Evolutionary conservation across 768 basidiomycete genomes (phyloP).

Genomic region (Amanita fuliginea): DNA sequence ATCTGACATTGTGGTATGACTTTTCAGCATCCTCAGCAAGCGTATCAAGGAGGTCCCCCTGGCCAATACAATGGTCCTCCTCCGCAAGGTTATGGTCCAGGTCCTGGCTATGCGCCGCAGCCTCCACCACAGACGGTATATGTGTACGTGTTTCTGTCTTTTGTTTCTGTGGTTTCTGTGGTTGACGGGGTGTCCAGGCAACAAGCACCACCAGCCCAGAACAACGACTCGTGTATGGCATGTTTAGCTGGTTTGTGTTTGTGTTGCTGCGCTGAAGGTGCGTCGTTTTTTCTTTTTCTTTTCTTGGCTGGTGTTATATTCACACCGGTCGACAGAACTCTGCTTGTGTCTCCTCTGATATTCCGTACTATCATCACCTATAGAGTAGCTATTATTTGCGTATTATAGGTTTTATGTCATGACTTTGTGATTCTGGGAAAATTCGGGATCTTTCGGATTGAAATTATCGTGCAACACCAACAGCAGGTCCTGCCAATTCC

Average conservation of each 20-base stretch:
- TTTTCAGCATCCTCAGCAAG: constrained; percentile 65
- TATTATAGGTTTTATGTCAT: no score
- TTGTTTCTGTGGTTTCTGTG: neutral
- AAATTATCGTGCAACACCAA: constrained; percentile 1
- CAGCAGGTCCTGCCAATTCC: constrained; percentile 1
- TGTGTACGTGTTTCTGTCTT: constrained; percentile 37
- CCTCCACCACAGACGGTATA: constrained; percentile 67
- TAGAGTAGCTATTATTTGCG: no score
- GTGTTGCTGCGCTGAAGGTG: constrained; percentile 71
- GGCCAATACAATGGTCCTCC: constrained; percentile 22
- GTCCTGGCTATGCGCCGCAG: constrained; percentile 44
- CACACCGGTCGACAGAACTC: constrained; percentile 35
- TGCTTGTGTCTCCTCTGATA: constrained; percentile 25
- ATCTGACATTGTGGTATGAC: constrained; percentile 38
- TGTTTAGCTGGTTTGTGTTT: constrained; percentile 54
- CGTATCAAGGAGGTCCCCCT: constrained; percentile 40
- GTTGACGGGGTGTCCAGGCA: constrained; percentile 19
- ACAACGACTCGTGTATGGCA: constrained; percentile 39
- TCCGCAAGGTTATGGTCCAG: constrained; percentile 23
- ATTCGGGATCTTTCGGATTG: no score
- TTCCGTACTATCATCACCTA: no score
- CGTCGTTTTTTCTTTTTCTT: constrained; percentile 12
- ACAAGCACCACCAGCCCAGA: constrained; percentile 34
- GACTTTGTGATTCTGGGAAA: no score
- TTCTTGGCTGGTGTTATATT: no score